Conservation (phyloP, 176 grass and related monocot genomes). For the Lolium perenne region DNA sequence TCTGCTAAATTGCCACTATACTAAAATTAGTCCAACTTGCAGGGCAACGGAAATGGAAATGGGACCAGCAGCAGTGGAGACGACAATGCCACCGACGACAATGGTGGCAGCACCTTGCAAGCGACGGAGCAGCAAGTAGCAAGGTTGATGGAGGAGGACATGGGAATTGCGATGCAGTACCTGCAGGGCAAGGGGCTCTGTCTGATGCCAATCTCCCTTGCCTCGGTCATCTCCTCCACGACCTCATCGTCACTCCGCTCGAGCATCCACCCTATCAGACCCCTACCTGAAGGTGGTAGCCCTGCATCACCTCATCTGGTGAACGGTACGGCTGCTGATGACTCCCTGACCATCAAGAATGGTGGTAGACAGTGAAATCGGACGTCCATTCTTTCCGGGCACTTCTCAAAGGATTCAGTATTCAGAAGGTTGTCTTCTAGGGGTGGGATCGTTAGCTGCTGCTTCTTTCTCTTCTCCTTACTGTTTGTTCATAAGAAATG, state of each 20-base stretch:
- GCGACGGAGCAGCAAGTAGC: conserved; percentile 89
- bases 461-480: conserved; percentile 22
- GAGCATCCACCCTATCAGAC: background rate
- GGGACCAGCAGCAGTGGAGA: conserved; percentile 36
- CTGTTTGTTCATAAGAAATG: conserved; percentile 57
- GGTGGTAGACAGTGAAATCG: conserved; percentile 38
- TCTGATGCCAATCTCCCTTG: conserved; percentile 92
- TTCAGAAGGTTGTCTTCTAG: conserved; percentile 23
- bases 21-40: conserved; percentile 18
- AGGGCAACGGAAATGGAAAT: conserved; percentile 44
- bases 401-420: conserved; percentile 6
- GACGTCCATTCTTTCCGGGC: background rate
- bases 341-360: conserved; percentile 19
- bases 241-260: conserved; percentile 58
- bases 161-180: conserved; percentile 96
- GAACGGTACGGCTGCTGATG: background rate
- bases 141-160: conserved; percentile 94
- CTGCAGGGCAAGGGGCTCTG: conserved; percentile 96
- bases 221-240: conserved; percentile 75
- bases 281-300: background rate
- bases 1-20: background rate
- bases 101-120: conserved; percentile 53
- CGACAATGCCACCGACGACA: conserved; percentile 30
- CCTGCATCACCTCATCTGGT: conserved; percentile 31
- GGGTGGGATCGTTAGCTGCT: conserved; percentile 36